Conservation (phyloP, 1,139 yeast genomes). For the Taiozyma onychis region DNA sequence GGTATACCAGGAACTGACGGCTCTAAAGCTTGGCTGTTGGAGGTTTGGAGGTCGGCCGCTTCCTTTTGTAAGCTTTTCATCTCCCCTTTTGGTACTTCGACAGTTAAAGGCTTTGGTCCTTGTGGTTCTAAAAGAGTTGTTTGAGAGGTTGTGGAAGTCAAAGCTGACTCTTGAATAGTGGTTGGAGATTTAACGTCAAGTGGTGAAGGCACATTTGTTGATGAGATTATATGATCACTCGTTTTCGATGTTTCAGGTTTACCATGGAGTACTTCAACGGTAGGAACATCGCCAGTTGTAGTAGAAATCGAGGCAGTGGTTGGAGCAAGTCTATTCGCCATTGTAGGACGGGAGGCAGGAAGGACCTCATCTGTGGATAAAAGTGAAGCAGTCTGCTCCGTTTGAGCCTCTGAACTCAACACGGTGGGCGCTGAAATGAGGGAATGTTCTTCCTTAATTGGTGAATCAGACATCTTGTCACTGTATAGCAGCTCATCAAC, state of each 20-base stretch:
- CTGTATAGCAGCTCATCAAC: not conserved
- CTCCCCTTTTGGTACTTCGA: not conserved
- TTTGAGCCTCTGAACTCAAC: not conserved
- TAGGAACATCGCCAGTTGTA: not conserved
- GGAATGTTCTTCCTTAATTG: not conserved
- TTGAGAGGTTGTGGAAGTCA: not conserved
- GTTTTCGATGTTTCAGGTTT: not conserved
- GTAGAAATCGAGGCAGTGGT: conserved; percentile 1
- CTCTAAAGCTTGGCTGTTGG: not conserved
- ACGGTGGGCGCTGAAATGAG: not conserved
- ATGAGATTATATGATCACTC: not conserved
- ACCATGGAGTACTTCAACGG: not conserved
- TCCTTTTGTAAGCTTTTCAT: not conserved
- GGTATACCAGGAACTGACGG: not conserved
- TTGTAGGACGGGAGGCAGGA: conserved; percentile 3
- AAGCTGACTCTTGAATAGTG: not conserved
- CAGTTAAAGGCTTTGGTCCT: not conserved
- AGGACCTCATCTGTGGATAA: not conserved
- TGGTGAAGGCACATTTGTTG: not conserved
- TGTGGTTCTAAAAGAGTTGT: not conserved
- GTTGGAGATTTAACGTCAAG: not conserved
- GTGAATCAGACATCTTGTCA: not conserved
- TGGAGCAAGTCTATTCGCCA: not conserved
- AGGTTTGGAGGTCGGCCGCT: not conserved
- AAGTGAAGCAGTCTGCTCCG: not conserved